These are phyloP conservation scores for Candida taoyuanica DNA, from an alignment of 805 yeast genomes.

Conservation along the genomic window DNA sequence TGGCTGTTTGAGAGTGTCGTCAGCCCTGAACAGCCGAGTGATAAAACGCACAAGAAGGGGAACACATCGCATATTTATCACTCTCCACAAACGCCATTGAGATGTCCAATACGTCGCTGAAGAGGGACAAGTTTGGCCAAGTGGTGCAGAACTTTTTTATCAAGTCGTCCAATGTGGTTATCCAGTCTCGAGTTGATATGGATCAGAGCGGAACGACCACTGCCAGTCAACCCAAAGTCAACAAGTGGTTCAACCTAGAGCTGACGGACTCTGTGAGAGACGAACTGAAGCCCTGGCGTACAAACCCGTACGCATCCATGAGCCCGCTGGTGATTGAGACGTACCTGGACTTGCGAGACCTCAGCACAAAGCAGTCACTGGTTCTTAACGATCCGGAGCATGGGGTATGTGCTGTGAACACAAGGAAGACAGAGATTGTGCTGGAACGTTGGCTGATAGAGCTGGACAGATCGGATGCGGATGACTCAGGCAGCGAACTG, in stretches of 20 bases:
- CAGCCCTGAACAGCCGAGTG: no score
- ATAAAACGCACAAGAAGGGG: no score
- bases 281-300: slow-evolving; percentile 61
- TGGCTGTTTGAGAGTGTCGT: no score
- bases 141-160: slow-evolving; percentile 50
- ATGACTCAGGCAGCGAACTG: slow-evolving; percentile 41
- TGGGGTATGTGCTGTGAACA: slow-evolving; percentile 53
- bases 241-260: slow-evolving; percentile 63
- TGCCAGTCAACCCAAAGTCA: slow-evolving; percentile 28
- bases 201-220: not conserved
- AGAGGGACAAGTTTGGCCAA: slow-evolving; percentile 25
- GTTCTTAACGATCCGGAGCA: slow-evolving; percentile 52
- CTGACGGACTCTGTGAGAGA: slow-evolving; percentile 40
- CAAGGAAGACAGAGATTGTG: slow-evolving; percentile 77
- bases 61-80: no score
- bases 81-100: not conserved
- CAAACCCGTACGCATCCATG: slow-evolving; percentile 30
- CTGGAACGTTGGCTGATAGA: slow-evolving; percentile 92
- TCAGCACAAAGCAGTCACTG: slow-evolving; percentile 54
- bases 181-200: slow-evolving; percentile 36
- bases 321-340: slow-evolving; percentile 89
- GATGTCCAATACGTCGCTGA: slow-evolving; percentile 1
- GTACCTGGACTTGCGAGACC: slow-evolving; percentile 58
- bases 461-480: slow-evolving; percentile 45
- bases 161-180: slow-evolving; percentile 55